Evolutionary conservation across 169 alveolate genomes (phyloP), one percentile per base, ranked within the genome.

Genomic region (Cryptosporidium ubiquitum): DNA sequence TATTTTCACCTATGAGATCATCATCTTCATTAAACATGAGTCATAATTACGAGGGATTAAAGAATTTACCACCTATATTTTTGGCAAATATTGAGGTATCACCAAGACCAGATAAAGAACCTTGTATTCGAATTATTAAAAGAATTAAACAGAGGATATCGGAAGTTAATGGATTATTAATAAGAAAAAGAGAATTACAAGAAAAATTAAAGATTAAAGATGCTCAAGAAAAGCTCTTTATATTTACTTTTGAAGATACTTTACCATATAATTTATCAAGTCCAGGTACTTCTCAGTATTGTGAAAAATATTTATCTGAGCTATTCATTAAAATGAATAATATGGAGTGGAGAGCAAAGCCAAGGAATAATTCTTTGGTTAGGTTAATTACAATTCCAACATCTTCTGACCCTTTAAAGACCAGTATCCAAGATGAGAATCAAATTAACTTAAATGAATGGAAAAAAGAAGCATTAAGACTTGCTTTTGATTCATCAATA

Each of bases 271-370:
- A 79, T 61, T 29, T 79, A 23, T 60, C 71, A 18, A 64, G 0
- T 40, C 60, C 29, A 40, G 55, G 29, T 4, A 69, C 64, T 20
- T 40, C 64, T 44, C 89, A 58, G 9, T 79, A 79, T 31, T 79
- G 89, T n/a, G 89, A 79, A 61, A 79, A 79, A 26, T 79, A 79
- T 49, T 26, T 79, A 26, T 20, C 58, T 14, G 89, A 79, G 29
- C 23, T 79, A n/a, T 79, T 79, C 26, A 79, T 79, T 14, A 79
- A 79, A 47, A 79, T 79, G 74, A 79, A 64, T 26, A 79, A 79
- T 20, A 79, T 79, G 89, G 75, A 64, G 20, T 79, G 89, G 89
- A 58, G 73, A 47, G 89, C 89, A 58, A 79, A 61, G 12, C 68
- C 68, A 6, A 52, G 12, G 35, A 79, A 61, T 12, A 79, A 79